Evolutionary conservation across 2,329 filamentous ascomycete species (phyloP).

Genomic region (Cladobotryum protrusum): DNA sequence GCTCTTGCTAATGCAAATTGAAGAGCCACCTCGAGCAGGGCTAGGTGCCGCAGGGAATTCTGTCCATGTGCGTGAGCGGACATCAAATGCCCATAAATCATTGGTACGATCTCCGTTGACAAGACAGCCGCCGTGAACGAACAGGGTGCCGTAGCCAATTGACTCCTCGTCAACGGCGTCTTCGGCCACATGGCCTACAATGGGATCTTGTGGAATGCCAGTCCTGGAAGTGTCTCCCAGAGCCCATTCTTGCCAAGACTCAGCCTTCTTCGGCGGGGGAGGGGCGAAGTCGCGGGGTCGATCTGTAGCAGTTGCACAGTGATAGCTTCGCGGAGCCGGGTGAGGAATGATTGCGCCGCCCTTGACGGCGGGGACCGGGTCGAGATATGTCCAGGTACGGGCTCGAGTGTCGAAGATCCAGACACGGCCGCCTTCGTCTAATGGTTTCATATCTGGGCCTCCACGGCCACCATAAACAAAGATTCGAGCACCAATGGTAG

Average conservation of each 20-base stretch:
- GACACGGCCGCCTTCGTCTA: slow-evolving; percentile 68
- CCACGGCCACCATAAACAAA: slow-evolving; percentile 79
- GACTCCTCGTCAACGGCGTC: slow-evolving; percentile 53
- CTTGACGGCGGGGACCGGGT: slow-evolving; percentile 45
- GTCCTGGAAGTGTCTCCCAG: slow-evolving; percentile 48
- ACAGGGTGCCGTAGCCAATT: slow-evolving; percentile 61
- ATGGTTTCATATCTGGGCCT: slow-evolving; percentile 59
- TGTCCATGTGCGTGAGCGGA: slow-evolving; percentile 59
- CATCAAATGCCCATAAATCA: slow-evolving; percentile 75
- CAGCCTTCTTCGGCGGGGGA: slow-evolving; percentile 28
- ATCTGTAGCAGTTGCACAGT: slow-evolving; percentile 53
- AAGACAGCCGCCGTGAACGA: slow-evolving; percentile 71
- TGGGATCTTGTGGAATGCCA: slow-evolving; percentile 54
- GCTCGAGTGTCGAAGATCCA: slow-evolving; percentile 67
- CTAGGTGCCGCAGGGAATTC: slow-evolving; percentile 62
- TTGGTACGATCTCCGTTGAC: slow-evolving; percentile 52
- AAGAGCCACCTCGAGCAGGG: slow-evolving; percentile 59
- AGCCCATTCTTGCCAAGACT: slow-evolving; percentile 51
- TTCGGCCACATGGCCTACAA: slow-evolving; percentile 51
- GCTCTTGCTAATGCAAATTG: slow-evolving; percentile 57
- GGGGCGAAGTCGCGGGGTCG: slow-evolving; percentile 48
- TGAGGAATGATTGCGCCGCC: slow-evolving; percentile 33
- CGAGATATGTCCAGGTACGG: slow-evolving; percentile 58
- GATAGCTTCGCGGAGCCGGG: slow-evolving; percentile 65
- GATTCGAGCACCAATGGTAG: slow-evolving; percentile 61